Evolutionary conservation across 768 basidiomycete species (phyloP).

Genomic region (Rhizopogon vulgaris): DNA sequence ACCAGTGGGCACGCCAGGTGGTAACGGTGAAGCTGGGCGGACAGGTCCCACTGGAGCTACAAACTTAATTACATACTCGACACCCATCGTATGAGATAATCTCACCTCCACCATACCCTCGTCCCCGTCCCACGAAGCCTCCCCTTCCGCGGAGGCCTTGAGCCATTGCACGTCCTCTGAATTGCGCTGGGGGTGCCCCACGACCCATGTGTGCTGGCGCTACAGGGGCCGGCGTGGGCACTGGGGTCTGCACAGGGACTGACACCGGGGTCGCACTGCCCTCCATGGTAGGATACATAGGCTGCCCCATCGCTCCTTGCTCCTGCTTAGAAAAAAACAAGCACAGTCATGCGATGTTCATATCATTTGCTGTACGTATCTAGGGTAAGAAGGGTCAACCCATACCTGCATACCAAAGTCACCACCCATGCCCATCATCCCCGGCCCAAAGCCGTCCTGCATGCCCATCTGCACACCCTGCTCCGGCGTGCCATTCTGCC

Average conservation of each 20-base stretch:
- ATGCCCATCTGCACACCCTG: slow-evolving; percentile 34
- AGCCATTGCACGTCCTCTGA: slow-evolving; percentile 38
- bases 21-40: slow-evolving; percentile 78
- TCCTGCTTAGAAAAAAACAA: slow-evolving; percentile 37
- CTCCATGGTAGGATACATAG: slow-evolving; percentile 66
- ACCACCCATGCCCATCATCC: slow-evolving; percentile 64
- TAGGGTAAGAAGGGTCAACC: slow-evolving; percentile 22
- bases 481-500: slow-evolving; percentile 32
- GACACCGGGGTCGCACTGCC: slow-evolving; percentile 43
- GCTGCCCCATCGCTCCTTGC: slow-evolving; percentile 55
- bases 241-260: slow-evolving; percentile 30
- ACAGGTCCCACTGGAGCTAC: slow-evolving; percentile 47
- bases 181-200: slow-evolving; percentile 31
- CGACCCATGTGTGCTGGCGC: slow-evolving; percentile 24
- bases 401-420: slow-evolving; percentile 75
- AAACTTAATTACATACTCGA: slow-evolving; percentile 2
- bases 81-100: neutral
- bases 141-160: slow-evolving; percentile 40
- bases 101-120: slow-evolving; percentile 36
- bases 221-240: slow-evolving; percentile 22
- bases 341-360: slow-evolving; percentile 22
- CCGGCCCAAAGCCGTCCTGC: slow-evolving; percentile 37
- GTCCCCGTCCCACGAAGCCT: slow-evolving; percentile 33
- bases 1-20: slow-evolving; percentile 82
- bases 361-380: slow-evolving; percentile 32